Conservation (phyloP, 2,329 filamentous ascomycete genomes). For the Penicillium sp. region DNA sequence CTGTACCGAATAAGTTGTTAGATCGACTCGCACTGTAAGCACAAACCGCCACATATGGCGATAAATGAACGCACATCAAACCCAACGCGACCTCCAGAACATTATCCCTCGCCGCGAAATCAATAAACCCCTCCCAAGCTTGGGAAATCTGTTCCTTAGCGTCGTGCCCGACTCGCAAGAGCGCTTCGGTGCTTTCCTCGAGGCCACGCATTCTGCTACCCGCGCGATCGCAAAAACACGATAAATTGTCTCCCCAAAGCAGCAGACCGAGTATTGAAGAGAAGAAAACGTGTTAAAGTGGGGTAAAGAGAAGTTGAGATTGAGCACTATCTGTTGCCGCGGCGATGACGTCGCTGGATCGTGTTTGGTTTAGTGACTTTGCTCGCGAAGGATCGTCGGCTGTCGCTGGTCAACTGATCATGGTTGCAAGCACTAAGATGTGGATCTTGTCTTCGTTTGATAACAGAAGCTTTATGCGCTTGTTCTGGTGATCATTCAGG, state of each 20-base stretch:
- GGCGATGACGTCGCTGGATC: neutral
- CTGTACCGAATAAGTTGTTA: neutral
- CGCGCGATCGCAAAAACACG: neutral
- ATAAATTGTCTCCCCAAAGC: neutral
- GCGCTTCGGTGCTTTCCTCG: conserved; percentile 24
- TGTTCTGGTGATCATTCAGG: neutral
- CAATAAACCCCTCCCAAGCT: conserved; percentile 68
- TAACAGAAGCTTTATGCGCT: neutral
- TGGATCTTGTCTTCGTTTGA: neutral
- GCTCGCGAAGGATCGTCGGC: neutral
- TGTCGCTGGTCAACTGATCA: neutral
- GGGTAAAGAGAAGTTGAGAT: neutral
- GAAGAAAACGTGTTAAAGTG: neutral
- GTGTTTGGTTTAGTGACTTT: neutral
- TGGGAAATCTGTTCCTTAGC: conserved; percentile 53
- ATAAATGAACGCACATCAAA: conserved; percentile 67
- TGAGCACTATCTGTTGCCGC: neutral
- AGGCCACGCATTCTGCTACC: conserved; percentile 32
- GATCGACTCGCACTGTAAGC: conserved; percentile 64
- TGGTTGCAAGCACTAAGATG: neutral
- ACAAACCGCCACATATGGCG: conserved; percentile 75
- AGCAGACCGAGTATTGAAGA: neutral
- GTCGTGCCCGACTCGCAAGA: conserved; percentile 42
- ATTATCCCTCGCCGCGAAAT: conserved; percentile 76
- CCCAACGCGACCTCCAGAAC: conserved; percentile 77